phyloP scores from a whole-genome alignment of 2,329 filamentous ascomycete species.

The Anisogramma anomala region DNA sequence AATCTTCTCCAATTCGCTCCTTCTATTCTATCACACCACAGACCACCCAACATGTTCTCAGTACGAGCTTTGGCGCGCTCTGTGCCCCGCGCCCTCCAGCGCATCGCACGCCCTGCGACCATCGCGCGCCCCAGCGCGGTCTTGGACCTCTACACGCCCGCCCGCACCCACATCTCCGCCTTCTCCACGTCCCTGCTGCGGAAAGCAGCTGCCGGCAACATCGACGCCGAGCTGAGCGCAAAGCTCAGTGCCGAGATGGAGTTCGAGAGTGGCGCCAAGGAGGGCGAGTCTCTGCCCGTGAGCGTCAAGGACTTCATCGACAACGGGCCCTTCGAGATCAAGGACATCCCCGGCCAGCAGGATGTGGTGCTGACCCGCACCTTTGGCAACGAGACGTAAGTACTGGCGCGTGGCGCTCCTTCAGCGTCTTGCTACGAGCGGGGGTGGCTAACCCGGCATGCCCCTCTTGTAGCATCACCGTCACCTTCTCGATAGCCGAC shows the following conservation, averaged over 20 bases:
- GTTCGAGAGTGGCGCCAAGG: slow-evolving; percentile 73
- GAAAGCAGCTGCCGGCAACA: slow-evolving; percentile 33
- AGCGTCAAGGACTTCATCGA: slow-evolving; percentile 82
- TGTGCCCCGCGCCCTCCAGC: slow-evolving; percentile 51
- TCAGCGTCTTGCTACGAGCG: no score
- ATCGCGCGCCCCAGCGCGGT: slow-evolving; percentile 34
- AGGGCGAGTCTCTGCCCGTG: slow-evolving; percentile 57
- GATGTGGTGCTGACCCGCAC: slow-evolving; percentile 75
- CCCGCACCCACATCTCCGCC: slow-evolving; percentile 31
- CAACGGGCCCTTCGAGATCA: slow-evolving; percentile 71
- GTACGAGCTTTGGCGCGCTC: slow-evolving; percentile 54
- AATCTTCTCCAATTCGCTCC: slow-evolving; percentile 9
- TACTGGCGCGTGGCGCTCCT: no score
- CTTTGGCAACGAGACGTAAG: slow-evolving; percentile 80
- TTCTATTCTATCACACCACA: slow-evolving; percentile 6
- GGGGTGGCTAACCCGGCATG: no score
- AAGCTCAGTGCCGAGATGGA: slow-evolving; percentile 73
- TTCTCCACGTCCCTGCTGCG: slow-evolving; percentile 40
- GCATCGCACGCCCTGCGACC: slow-evolving; percentile 38
- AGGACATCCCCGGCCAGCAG: slow-evolving; percentile 74
- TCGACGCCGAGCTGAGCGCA: slow-evolving; percentile 67
- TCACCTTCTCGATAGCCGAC: slow-evolving; percentile 77
- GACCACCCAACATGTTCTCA: slow-evolving; percentile 50
- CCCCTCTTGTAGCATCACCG: slow-evolving; percentile 37
- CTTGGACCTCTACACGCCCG: slow-evolving; percentile 33